Percentiles rank a stretch among this genome's conserved stretches.
These are phyloP conservation scores for Haplographium delicatum DNA, from an alignment of 495 filamentous ascomycete genomes.

Conservation along the genomic window DNA sequence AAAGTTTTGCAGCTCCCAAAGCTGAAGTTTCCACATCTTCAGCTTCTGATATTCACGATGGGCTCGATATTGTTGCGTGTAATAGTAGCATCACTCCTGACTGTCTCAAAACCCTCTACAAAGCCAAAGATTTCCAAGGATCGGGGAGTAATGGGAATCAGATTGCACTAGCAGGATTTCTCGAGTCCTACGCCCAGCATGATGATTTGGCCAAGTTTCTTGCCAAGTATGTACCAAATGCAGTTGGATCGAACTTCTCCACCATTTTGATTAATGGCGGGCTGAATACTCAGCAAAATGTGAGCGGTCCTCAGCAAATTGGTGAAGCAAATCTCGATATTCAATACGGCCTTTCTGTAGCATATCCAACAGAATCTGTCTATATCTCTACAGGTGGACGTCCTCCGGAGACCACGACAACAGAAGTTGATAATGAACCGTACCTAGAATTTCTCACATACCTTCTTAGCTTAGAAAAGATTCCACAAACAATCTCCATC, in stretches of 20 bases:
- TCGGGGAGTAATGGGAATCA: neutral
- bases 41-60: neutral
- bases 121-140: conserved; percentile 1
- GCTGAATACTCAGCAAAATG: neutral
- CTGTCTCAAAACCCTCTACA: conserved; percentile 12
- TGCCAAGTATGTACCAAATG: neutral
- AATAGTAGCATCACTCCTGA: conserved; percentile 13
- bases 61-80: neutral
- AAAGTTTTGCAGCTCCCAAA: neutral
- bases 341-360: neutral
- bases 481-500: conserved; percentile 68
- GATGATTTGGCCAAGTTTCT: conserved; percentile 2
- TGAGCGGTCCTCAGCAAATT: neutral
- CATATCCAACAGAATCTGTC: neutral
- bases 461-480: conserved; percentile 52
- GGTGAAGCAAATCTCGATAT: conserved; percentile 54
- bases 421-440: conserved; percentile 55
- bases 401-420: neutral
- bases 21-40: neutral
- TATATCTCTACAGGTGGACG: conserved; percentile 2
- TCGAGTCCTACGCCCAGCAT: conserved; percentile 2
- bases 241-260: conserved; percentile 1
- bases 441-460: conserved; percentile 65
- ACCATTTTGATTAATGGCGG: conserved; percentile 1
- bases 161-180: neutral